Evolutionary conservation across 139 green algal species (phyloP).

Genomic region (Mesostigma viride): DNA sequence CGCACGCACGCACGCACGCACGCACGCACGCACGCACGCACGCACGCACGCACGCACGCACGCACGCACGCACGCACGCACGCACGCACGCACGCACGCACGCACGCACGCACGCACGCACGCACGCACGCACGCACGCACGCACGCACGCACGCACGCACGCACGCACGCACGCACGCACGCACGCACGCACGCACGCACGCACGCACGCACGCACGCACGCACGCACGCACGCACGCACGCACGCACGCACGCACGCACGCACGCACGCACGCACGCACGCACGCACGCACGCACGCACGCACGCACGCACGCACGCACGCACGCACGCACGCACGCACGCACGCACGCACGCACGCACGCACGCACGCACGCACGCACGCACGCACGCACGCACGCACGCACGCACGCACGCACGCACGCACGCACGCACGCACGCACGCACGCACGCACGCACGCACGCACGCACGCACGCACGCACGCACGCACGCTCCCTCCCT

Average conservation of each 20-base stretch:
- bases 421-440: constrained; percentile 2
- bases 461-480: constrained; percentile 2
- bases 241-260: constrained; percentile 2
- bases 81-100: constrained; percentile 2
- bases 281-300: constrained; percentile 2
- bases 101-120: constrained; percentile 2
- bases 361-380: constrained; percentile 2
- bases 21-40: constrained; percentile 2
- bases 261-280: constrained; percentile 2
- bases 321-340: constrained; percentile 2
- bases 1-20: constrained; percentile 2
- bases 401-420: constrained; percentile 2
- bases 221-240: constrained; percentile 2
- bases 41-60: constrained; percentile 2
- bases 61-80: constrained; percentile 2
- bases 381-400: constrained; percentile 2
- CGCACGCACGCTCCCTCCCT: background rate
- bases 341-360: constrained; percentile 2
- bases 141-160: constrained; percentile 2
- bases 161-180: constrained; percentile 2
- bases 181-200: constrained; percentile 2
- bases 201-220: constrained; percentile 2
- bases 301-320: constrained; percentile 2
- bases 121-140: constrained; percentile 2
- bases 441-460: constrained; percentile 2